Conservation (phyloP, 331 rosid genomes). For the Quercus lobata region DNA sequence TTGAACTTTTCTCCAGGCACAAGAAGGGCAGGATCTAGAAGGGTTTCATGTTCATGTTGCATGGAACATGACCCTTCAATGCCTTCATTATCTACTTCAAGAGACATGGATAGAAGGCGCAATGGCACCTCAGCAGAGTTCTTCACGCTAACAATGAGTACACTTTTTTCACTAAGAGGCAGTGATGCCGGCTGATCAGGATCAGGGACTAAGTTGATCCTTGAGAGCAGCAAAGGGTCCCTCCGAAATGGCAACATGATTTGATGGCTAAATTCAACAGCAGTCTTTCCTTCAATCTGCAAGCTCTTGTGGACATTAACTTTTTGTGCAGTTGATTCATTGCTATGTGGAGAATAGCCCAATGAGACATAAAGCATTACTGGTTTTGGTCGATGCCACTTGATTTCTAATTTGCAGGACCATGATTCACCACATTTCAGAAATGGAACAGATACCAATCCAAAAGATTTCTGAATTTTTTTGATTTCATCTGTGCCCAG, state of each 20-base stretch:
- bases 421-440: conserved; percentile 77
- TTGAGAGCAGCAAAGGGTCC: conserved; percentile 75
- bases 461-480: conserved; percentile 81
- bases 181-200: conserved; percentile 52
- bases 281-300: conserved; percentile 86
- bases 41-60: conserved; percentile 46
- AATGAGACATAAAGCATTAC: conserved; percentile 86
- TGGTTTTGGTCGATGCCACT: conserved; percentile 93
- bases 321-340: conserved; percentile 52
- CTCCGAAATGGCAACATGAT: conserved; percentile 72
- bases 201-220: conserved; percentile 50
- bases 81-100: conserved; percentile 52
- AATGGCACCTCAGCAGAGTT: conserved; percentile 74
- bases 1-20: conserved; percentile 88
- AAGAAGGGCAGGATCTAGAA: conserved; percentile 44
- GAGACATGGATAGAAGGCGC: conserved; percentile 53
- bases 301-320: conserved; percentile 87
- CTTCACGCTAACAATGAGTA: conserved; percentile 64
- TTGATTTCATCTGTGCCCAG: conserved; percentile 54
- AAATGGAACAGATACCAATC: conserved; percentile 79
- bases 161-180: conserved; percentile 59
- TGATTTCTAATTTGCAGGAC: conserved; percentile 91
- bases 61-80: conserved; percentile 51
- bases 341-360: conserved; percentile 55
- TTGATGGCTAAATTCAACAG: conserved; percentile 61